phyloP scores from a whole-genome alignment of 2,329 filamentous ascomycete species.

The Capronia epimyces region DNA sequence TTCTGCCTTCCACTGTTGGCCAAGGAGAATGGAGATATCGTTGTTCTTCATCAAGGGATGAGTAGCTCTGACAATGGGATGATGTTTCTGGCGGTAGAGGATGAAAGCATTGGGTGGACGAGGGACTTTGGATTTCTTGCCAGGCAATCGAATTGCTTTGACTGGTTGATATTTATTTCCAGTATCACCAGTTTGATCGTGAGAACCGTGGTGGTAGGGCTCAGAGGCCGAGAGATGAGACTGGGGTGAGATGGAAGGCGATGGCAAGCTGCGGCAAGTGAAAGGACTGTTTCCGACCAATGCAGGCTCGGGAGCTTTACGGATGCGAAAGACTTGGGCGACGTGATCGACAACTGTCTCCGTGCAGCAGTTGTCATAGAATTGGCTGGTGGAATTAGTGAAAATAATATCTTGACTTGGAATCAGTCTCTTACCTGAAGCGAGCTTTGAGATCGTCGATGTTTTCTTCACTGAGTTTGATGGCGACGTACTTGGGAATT shows the following conservation, averaged over 20 bases:
- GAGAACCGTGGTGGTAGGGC: background rate
- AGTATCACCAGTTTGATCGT: background rate
- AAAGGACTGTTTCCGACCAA: slow-evolving; percentile 4
- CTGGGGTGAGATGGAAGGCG: slow-evolving; percentile 7
- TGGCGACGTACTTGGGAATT: slow-evolving; percentile 32
- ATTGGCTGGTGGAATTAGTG: slow-evolving; percentile 23
- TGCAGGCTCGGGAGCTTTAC: slow-evolving; percentile 26
- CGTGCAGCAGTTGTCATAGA: slow-evolving; percentile 29
- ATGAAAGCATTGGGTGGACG: slow-evolving; percentile 46
- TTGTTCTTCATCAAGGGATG: slow-evolving; percentile 43
- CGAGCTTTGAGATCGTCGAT: slow-evolving; percentile 33
- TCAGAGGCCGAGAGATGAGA: background rate
- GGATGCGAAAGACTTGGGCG: slow-evolving; percentile 32
- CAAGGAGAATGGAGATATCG: slow-evolving; percentile 42
- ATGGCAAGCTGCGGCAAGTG: background rate
- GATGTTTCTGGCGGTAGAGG: slow-evolving; percentile 41
- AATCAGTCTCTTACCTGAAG: slow-evolving; percentile 30
- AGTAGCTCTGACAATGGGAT: slow-evolving; percentile 35
- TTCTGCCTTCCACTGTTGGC: slow-evolving; percentile 40
- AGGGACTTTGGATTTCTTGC: slow-evolving; percentile 36
- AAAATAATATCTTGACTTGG: slow-evolving; percentile 10
- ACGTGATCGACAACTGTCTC: slow-evolving; percentile 31
- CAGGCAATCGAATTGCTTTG: slow-evolving; percentile 25
- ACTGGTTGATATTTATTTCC: slow-evolving; percentile 15
- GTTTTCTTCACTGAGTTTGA: slow-evolving; percentile 32